A percentile compares a stretch with the other conserved stretches of the same genome.
These are phyloP conservation scores for Galerina marginata DNA, from an alignment of 768 basidiomycete genomes.

Conservation along the genomic window DNA sequence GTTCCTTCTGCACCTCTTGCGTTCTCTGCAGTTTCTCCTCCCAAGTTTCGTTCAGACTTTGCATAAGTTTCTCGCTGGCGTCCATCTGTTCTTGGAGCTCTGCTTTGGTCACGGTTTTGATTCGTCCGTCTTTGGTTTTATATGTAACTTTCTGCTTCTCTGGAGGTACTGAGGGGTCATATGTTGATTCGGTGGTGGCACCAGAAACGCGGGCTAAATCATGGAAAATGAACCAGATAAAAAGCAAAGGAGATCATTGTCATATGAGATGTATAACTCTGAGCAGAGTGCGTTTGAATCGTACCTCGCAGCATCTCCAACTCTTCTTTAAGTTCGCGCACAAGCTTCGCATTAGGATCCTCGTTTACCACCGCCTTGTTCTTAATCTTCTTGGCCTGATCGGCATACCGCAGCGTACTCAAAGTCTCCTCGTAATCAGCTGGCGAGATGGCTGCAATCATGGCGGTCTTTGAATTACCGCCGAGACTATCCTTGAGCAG, in stretches of 20 bases:
- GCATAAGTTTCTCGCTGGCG: constrained; percentile 93
- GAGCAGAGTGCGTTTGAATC: constrained; percentile 35
- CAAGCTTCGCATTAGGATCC: constrained; percentile 98
- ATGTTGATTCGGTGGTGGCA: constrained; percentile 72
- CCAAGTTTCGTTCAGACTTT: constrained; percentile 94
- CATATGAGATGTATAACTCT: constrained; percentile 7
- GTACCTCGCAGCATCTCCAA: constrained; percentile 87
- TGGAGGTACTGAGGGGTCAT: constrained; percentile 87
- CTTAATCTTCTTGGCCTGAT: constrained; percentile 99
- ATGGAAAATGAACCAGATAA: constrained; percentile 14
- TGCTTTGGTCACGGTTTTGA: constrained; percentile 96
- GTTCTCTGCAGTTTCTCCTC: constrained; percentile 92
- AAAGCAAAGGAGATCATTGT: constrained; percentile 18
- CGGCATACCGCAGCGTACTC: constrained; percentile 95
- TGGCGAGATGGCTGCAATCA: constrained; percentile 99
- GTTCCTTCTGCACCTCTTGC: constrained; percentile 93
- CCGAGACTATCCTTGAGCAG: constrained; percentile 96
- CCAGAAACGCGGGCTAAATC: constrained; percentile 74
- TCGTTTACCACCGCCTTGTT: constrained; percentile 99
- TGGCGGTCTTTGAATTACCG: constrained; percentile 96
- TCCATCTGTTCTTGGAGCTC: constrained; percentile 98
- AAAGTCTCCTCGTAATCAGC: constrained; percentile 98
- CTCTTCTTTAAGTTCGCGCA: constrained; percentile 98
- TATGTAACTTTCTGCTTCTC: constrained; percentile 96
- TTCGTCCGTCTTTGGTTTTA: constrained; percentile 88